Evolutionary conservation across 306 rosid genomes (phyloP).

Genomic region (Fragaria ananassa): DNA sequence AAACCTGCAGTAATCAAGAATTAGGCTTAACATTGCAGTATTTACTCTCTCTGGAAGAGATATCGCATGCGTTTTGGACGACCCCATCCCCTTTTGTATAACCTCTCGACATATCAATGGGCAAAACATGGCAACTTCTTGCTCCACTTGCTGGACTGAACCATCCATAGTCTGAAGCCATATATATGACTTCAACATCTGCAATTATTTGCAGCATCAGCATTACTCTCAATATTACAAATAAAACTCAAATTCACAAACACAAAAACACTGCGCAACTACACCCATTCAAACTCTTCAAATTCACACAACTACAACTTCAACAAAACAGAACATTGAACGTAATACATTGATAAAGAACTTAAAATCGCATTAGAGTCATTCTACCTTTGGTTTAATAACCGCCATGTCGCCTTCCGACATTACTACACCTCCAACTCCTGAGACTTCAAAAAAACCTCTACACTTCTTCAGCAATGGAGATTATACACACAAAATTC

Average conservation of each 20-base stretch:
- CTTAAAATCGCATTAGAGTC: background rate
- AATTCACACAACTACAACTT: background rate
- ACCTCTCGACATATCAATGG: constrained; percentile 78
- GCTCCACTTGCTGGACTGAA: constrained; percentile 84
- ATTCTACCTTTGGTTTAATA: constrained; percentile 20
- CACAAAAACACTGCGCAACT: background rate
- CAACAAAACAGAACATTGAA: background rate
- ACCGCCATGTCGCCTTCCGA: constrained; percentile 20
- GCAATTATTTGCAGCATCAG: background rate
- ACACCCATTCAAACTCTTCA: background rate
- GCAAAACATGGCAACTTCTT: constrained; percentile 92
- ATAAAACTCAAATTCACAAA: background rate
- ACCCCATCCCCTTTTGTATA: constrained; percentile 71
- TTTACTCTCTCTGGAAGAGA: constrained; percentile 75
- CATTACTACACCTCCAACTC: constrained; percentile 8
- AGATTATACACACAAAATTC: background rate
- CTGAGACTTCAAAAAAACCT: background rate
- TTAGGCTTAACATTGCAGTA: constrained; percentile 70
- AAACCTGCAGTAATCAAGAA: constrained; percentile 79
- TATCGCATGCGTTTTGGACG: constrained; percentile 76
- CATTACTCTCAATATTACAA: background rate
- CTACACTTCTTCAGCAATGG: background rate
- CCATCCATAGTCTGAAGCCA: constrained; percentile 90
- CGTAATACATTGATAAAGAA: background rate
- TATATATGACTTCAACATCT: constrained; percentile 73